These are phyloP conservation scores for Ophiostoma australiae DNA, from an alignment of 2,329 filamentous ascomycete genomes.

Conservation along the genomic window DNA sequence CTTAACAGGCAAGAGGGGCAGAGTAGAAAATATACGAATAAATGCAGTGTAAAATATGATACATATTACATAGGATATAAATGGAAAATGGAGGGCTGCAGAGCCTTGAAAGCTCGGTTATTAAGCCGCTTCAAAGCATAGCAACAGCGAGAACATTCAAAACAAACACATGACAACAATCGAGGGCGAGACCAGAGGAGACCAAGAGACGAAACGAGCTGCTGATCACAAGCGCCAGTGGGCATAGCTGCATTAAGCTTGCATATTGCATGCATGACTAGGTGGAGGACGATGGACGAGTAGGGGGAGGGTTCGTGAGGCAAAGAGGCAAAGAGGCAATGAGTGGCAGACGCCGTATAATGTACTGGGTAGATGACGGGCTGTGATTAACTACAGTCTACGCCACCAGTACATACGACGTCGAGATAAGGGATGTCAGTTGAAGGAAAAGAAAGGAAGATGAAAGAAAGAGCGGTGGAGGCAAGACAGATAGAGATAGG, in stretches of 20 bases:
- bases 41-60: background rate
- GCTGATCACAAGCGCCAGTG: background rate
- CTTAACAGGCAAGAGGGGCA: constrained; percentile 2
- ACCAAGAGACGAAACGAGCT: too few species aligned
- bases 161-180: background rate
- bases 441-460: background rate
- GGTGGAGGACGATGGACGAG: background rate
- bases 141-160: background rate
- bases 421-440: background rate
- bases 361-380: too few species aligned
- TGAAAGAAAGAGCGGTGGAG: constrained; percentile 11
- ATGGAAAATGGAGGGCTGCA: background rate
- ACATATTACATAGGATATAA: too few species aligned
- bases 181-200: background rate
- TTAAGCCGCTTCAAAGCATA: background rate
- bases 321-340: background rate
- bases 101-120: background rate
- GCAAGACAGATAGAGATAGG: background rate
- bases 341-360: too few species aligned
- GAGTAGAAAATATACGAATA: background rate
- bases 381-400: background rate
- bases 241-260: constrained; percentile 13
- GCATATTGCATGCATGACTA: constrained; percentile 15
- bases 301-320: background rate
- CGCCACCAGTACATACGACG: background rate